Percentiles rank a stretch among this genome's conserved stretches.
Evolutionary conservation across 2,329 filamentous ascomycete genomes (phyloP).

Genomic region (Penicillium sp.): DNA sequence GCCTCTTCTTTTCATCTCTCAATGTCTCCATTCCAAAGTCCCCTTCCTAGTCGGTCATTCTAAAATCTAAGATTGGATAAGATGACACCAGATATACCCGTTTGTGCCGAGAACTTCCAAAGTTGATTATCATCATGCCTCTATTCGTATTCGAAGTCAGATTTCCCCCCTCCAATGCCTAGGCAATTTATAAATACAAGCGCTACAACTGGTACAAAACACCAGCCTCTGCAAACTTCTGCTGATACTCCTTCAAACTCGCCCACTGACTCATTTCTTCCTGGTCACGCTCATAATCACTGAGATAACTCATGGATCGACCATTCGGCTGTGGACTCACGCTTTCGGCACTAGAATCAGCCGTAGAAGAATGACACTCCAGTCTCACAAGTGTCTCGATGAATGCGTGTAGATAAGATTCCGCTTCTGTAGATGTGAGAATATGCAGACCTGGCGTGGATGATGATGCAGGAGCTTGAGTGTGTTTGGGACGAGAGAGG

Average conservation of each 20-base stretch:
- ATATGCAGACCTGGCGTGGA: conserved; percentile 41
- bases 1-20: too few species aligned
- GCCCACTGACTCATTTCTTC: conserved; percentile 77
- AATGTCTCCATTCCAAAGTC: too few species aligned
- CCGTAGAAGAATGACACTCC: conserved; percentile 57
- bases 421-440: conserved; percentile 54
- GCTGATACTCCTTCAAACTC: conserved; percentile 74
- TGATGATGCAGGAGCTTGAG: conserved; percentile 44
- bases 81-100: too few species aligned
- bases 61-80: too few species aligned
- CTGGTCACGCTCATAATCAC: conserved; percentile 65
- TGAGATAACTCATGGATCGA: conserved; percentile 39
- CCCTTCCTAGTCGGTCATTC: too few species aligned
- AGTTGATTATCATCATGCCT: too few species aligned
- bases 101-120: too few species aligned
- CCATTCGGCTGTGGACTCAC: conserved; percentile 45
- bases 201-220: conserved; percentile 40
- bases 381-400: conserved; percentile 73
- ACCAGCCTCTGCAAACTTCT: conserved; percentile 68
- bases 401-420: conserved; percentile 71
- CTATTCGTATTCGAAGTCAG: too few species aligned
- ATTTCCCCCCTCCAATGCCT: too few species aligned
- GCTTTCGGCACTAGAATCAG: conserved; percentile 31
- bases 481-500: conserved; percentile 53
- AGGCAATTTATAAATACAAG: background rate